These are phyloP conservation scores for Eucalyptus polybractea DNA, from an alignment of 345 rosid species.

Conservation along the genomic window DNA sequence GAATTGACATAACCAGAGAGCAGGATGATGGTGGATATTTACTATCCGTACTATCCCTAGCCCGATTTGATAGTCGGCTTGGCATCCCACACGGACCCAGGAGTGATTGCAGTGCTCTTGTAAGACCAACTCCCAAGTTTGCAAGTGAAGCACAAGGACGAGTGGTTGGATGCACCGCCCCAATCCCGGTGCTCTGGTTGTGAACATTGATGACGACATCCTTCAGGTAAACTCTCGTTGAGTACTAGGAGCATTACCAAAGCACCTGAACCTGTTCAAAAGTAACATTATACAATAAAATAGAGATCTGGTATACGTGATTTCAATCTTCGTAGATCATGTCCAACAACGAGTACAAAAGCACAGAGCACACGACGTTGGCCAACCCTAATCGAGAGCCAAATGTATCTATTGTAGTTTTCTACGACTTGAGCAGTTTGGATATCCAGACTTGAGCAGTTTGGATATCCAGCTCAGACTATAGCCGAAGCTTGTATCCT, in stretches of 20 bases:
- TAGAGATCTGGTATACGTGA: too few species aligned
- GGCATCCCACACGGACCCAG: slow-evolving; percentile 25
- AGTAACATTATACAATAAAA: too few species aligned
- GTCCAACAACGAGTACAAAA: slow-evolving; percentile 29
- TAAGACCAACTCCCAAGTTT: slow-evolving; percentile 30
- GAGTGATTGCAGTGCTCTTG: slow-evolving; percentile 17
- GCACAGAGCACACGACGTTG: slow-evolving; percentile 29
- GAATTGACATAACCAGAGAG: slow-evolving; percentile 17
- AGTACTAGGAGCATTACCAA: not conserved
- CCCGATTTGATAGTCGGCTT: slow-evolving; percentile 37
- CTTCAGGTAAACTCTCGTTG: slow-evolving; percentile 16
- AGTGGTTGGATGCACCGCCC: slow-evolving; percentile 36
- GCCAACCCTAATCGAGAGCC: slow-evolving; percentile 18
- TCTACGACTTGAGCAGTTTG: slow-evolving; percentile 11
- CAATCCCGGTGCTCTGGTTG: slow-evolving; percentile 26
- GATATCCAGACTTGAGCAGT: not conserved
- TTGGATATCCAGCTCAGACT: slow-evolving; percentile 16
- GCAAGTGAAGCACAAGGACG: slow-evolving; percentile 27
- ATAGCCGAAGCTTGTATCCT: slow-evolving; percentile 9
- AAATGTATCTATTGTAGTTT: slow-evolving; percentile 21
- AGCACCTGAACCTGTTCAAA: not conserved
- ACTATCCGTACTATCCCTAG: slow-evolving; percentile 31
- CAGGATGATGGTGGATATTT: slow-evolving; percentile 20
- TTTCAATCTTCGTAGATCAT: slow-evolving; percentile 5
- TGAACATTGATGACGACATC: slow-evolving; percentile 39